Base-by-base conservation (phyloP, 805 yeast genomes). In the Saccharomyces jurei region DNA sequence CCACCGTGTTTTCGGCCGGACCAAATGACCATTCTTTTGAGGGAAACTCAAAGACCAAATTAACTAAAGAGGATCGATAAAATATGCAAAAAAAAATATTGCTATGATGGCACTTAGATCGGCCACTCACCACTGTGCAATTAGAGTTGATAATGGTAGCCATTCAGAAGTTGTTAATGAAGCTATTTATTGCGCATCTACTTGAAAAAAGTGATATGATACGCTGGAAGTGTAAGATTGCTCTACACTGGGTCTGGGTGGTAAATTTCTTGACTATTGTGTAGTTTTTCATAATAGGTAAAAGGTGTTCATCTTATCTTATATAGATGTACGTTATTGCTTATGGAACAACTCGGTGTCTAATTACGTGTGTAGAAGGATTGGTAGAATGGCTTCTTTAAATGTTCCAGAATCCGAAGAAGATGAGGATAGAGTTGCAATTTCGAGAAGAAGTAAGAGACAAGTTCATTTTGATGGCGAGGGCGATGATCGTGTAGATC, bases 351-450 rank as follows among this genome's bases (percentile, higher is more conserved):
- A 27, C 25, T 28, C 17, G 22, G 44, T 17, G 17, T 10, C 22
- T 36, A 17, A 36, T 6, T 36, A 51, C 63, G 44, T 56, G 58
- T 53, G 46, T 56, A 54, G 56, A 57, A 52, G 44, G 52, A 22
- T 25, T 47, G 41, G 46, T 36, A 36, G 25, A 36, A 60, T 55
- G 58, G 52, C 64, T 27, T 63, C 62, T 17, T 50, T 56, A 25
- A 50, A 53, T 50, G 61, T 54, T 46, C 54, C 66, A 5, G 67
- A 58, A 25, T 59, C 63, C 26, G 70, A 65, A 32, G 60, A 58
- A 32, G 69, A 63, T 41, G 68, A 61, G 13, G 68, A 60, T 28
- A 52, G 52, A 6, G 52, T 64, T 28, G 60, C 54, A 13, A 58
- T 60, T 3, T 52, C 66, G 1, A 58, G 57, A 26, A 59, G 64